A percentile compares a stretch with the other conserved stretches of the same genome.
phyloP scores from a whole-genome alignment of 176 grass and related monocot genomes.

The Oryza glaberrima region DNA sequence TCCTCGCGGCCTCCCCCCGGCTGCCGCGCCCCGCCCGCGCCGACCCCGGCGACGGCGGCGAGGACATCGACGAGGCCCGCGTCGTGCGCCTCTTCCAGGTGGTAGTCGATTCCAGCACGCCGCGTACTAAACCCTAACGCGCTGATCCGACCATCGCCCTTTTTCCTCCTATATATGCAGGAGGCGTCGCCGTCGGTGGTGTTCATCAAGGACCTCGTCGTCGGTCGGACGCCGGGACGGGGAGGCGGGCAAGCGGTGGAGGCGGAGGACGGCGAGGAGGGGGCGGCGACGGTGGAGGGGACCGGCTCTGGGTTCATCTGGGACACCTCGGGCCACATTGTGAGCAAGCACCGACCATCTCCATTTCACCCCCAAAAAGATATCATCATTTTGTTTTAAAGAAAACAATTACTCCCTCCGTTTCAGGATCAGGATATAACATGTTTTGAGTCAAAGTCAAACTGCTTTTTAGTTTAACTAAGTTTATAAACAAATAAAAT shows the following conservation, averaged over 20 bases:
- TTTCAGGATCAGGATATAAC: no score
- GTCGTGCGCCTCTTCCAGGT: slow-evolving; percentile 58
- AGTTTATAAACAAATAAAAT: no score
- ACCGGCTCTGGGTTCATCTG: slow-evolving; percentile 83
- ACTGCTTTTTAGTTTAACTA: no score
- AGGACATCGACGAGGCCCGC: slow-evolving; percentile 51
- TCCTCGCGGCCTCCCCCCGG: slow-evolving; percentile 2
- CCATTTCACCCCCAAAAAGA: no score
- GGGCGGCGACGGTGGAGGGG: slow-evolving; percentile 59
- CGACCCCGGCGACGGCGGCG: slow-evolving; percentile 23
- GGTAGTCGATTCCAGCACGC: no score
- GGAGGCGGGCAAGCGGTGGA: background rate
- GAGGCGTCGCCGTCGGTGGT: slow-evolving; percentile 85
- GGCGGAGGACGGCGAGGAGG: slow-evolving; percentile 34
- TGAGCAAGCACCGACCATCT: slow-evolving; percentile 33
- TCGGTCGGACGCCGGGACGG: slow-evolving; percentile 7
- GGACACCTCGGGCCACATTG: slow-evolving; percentile 80
- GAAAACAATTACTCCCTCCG: no score
- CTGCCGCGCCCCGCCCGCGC: slow-evolving; percentile 21
- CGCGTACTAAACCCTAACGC: background rate
- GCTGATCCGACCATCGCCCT: background rate
- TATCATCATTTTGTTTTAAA: background rate
- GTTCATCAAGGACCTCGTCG: slow-evolving; percentile 80
- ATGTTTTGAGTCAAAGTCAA: no score
- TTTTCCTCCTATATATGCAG: slow-evolving; percentile 18